A percentile compares a stretch with the other conserved stretches of the same genome.
phyloP scores from a whole-genome alignment of 1,284 basidiomycete species.

The Ceratorhiza oryzae-sativae region DNA sequence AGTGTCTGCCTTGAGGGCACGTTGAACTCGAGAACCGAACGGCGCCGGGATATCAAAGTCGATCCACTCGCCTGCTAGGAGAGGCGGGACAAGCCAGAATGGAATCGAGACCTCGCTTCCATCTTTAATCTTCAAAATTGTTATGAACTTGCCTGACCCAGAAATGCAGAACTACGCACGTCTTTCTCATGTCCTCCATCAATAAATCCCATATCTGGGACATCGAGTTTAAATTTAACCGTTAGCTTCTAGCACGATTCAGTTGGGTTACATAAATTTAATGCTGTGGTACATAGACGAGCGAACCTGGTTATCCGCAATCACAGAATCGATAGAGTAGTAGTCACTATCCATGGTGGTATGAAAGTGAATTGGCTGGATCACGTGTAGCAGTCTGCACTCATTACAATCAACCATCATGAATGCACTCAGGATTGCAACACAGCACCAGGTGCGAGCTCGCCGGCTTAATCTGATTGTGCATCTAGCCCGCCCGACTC shows the following conservation, averaged over 20 bases:
- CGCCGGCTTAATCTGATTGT: background rate
- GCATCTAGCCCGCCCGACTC: background rate
- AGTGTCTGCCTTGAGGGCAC: conserved; percentile 85
- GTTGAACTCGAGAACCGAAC: conserved; percentile 76
- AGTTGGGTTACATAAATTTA: background rate
- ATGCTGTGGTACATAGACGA: background rate
- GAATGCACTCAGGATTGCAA: conserved; percentile 16
- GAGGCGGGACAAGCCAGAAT: conserved; percentile 84
- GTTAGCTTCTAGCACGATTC: conserved; percentile 73
- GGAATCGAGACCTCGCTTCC: conserved; percentile 79
- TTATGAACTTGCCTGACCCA: conserved; percentile 6
- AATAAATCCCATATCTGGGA: conserved; percentile 86
- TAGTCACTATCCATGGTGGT: conserved; percentile 81
- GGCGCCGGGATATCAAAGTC: conserved; percentile 82
- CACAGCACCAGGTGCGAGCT: background rate
- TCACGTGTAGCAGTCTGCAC: conserved; percentile 34
- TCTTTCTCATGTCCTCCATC: conserved; percentile 83
- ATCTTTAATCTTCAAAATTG: conserved; percentile 66
- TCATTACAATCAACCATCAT: conserved; percentile 29
- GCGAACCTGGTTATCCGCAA: conserved; percentile 85
- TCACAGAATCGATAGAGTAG: conserved; percentile 85
- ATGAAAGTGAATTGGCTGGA: conserved; percentile 19
- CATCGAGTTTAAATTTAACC: conserved; percentile 85
- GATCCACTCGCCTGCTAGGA: conserved; percentile 84
- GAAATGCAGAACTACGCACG: conserved; percentile 56